Percentiles rank a stretch among this genome's conserved stretches.
Evolutionary conservation across 345 rosid species (phyloP).

Genomic region (Punica granatum): DNA sequence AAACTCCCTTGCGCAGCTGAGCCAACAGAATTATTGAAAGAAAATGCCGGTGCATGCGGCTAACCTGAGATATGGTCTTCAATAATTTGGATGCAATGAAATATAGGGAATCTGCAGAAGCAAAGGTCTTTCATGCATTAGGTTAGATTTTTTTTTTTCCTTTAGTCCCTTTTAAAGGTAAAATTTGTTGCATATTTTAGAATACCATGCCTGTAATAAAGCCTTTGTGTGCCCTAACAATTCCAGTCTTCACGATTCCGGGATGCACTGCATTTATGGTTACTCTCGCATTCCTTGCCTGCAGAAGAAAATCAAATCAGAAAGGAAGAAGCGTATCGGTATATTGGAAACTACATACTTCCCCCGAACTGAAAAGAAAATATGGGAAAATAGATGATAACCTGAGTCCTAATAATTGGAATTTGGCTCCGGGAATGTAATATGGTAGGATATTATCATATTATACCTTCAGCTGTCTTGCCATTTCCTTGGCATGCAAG

Average conservation of each 20-base stretch:
- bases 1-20: neutral
- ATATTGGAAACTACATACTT: too few species aligned
- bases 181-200: neutral
- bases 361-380: too few species aligned
- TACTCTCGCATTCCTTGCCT: constrained; percentile 75
- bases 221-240: constrained; percentile 76
- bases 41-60: constrained; percentile 6
- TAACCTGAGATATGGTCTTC: constrained; percentile 70
- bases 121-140: neutral
- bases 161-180: neutral
- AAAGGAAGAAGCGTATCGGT: neutral
- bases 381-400: neutral
- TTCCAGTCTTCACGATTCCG: constrained; percentile 90
- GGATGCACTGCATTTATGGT: constrained; percentile 93
- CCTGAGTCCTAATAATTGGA: neutral
- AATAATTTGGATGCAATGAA: constrained; percentile 86
- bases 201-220: constrained; percentile 56
- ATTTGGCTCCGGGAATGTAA: neutral
- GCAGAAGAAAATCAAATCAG: constrained; percentile 6
- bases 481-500: constrained; percentile 76
- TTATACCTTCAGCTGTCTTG: constrained; percentile 66
- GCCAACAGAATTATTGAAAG: neutral
- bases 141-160: neutral
- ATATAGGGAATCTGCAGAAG: constrained; percentile 74
- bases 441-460: too few species aligned